A percentile compares a stretch with the other conserved stretches of the same genome.
phyloP scores from a whole-genome alignment of 2,329 filamentous ascomycete genomes.

The Tolypocladium ophioglossoides region DNA sequence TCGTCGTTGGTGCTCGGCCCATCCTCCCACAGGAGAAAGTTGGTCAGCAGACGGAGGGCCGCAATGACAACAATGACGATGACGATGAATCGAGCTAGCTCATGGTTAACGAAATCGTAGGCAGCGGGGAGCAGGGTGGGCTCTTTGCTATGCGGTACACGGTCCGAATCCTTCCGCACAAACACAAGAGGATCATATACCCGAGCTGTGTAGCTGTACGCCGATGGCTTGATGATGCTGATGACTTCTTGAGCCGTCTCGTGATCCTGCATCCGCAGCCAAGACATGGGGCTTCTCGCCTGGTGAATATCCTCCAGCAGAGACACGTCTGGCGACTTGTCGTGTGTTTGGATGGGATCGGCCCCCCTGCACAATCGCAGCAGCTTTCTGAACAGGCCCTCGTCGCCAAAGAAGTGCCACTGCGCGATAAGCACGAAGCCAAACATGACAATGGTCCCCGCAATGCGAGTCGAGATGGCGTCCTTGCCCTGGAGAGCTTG shows the following conservation, averaged over 20 bases:
- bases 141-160: slow-evolving; percentile 40
- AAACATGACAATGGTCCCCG: slow-evolving; percentile 62
- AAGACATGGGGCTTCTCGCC: slow-evolving; percentile 64
- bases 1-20: slow-evolving; percentile 33
- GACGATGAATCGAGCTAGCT: slow-evolving; percentile 48
- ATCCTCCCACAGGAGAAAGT: slow-evolving; percentile 62
- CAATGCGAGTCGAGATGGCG: slow-evolving; percentile 61
- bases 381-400: slow-evolving; percentile 26
- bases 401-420: slow-evolving; percentile 64
- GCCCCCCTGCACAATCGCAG: slow-evolving; percentile 12
- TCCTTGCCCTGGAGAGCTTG: slow-evolving; percentile 53
- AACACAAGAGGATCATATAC: slow-evolving; percentile 69
- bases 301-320: slow-evolving; percentile 56
- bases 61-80: slow-evolving; percentile 53
- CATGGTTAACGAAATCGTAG: slow-evolving; percentile 58
- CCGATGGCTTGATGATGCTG: slow-evolving; percentile 60
- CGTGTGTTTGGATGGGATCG: slow-evolving; percentile 11
- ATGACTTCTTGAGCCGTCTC: slow-evolving; percentile 70
- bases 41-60: slow-evolving; percentile 60
- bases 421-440: slow-evolving; percentile 64
- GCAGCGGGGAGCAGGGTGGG: slow-evolving; percentile 24
- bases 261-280: slow-evolving; percentile 68
- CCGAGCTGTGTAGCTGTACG: slow-evolving; percentile 60
- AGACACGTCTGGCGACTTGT: slow-evolving; percentile 20
- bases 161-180: slow-evolving; percentile 57